Evolutionary conservation across 164 flowering plant species (phyloP).

Genomic region (Vitis rotundifolia): DNA sequence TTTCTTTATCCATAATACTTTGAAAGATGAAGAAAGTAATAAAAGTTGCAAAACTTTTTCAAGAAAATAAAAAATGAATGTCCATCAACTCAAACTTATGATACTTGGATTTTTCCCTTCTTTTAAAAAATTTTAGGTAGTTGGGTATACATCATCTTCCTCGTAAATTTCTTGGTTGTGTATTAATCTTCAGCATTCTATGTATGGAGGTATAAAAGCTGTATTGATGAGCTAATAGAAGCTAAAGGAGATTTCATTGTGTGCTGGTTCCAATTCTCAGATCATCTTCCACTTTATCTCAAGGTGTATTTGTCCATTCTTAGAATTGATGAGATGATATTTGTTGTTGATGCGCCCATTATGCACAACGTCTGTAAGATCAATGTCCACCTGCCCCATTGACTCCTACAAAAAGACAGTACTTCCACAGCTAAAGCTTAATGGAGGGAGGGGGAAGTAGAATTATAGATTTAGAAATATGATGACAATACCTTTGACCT

Average conservation of each 20-base stretch:
- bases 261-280: constrained; percentile 14
- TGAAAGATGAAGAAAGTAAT: no score
- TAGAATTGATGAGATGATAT: constrained; percentile 81
- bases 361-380: constrained; percentile 72
- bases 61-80: no score
- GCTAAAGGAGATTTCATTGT: neutral
- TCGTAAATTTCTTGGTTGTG: neutral
- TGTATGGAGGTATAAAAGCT: neutral
- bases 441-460: neutral
- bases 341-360: constrained; percentile 83
- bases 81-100: no score
- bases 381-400: constrained; percentile 78
- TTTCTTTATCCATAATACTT: no score
- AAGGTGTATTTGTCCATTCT: constrained; percentile 70
- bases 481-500: constrained; percentile 37
- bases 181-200: neutral
- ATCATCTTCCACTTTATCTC: constrained; percentile 62
- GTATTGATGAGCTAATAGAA: no score
- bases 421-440: no score
- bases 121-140: no score
- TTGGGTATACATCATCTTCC: neutral
- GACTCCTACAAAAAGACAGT: constrained; percentile 47
- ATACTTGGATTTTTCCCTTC: no score
- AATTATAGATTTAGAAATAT: neutral
- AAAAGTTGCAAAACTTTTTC: no score